A percentile compares a stretch with the other conserved stretches of the same genome.
These are phyloP conservation scores for Teratosphaeriaceae sp. DNA, from an alignment of 2,329 filamentous ascomycete genomes.

Conservation along the genomic window DNA sequence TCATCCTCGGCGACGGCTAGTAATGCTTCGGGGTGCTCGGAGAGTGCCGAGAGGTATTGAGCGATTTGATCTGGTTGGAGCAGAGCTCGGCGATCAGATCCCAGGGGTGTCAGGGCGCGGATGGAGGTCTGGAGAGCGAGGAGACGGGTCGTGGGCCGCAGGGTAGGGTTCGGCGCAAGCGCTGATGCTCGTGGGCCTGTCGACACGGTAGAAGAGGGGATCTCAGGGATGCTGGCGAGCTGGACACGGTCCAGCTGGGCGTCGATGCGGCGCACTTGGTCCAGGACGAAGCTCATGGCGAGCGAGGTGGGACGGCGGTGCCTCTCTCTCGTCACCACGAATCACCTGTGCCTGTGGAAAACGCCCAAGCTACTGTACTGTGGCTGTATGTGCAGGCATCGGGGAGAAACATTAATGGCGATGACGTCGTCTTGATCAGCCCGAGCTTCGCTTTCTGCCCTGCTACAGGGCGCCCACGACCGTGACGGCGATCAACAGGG, in stretches of 20 bases:
- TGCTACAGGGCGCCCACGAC: too few relatives aligned
- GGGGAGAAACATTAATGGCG: too few relatives aligned
- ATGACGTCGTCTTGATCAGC: too few relatives aligned
- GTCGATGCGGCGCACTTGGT: constrained; percentile 51
- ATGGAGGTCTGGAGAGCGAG: constrained; percentile 27
- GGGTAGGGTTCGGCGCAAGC: constrained; percentile 7
- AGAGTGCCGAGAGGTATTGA: constrained; percentile 13
- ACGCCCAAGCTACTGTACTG: too few relatives aligned
- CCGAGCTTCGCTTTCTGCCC: too few relatives aligned
- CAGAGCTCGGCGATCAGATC: constrained; percentile 18
- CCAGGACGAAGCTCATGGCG: constrained; percentile 31
- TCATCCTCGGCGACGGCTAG: constrained; percentile 10
- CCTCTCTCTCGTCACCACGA: too few relatives aligned
- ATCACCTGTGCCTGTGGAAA: too few relatives aligned
- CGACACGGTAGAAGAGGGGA: constrained; percentile 11
- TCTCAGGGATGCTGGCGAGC: constrained; percentile 30
- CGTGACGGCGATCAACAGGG: too few relatives aligned
- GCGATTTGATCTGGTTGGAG: constrained; percentile 14
- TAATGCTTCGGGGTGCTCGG: constrained; percentile 11
- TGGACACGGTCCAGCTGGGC: constrained; percentile 52
- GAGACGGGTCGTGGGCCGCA: constrained; percentile 20
- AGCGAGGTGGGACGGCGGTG: too few relatives aligned
- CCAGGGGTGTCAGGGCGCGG: constrained; percentile 20
- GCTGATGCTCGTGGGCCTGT: constrained; percentile 3
- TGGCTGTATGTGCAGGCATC: too few relatives aligned